Evolutionary conservation across 2,329 filamentous ascomycete species (phyloP), one percentile per base, ranked within the genome.

Genomic region (Cytospora mali): DNA sequence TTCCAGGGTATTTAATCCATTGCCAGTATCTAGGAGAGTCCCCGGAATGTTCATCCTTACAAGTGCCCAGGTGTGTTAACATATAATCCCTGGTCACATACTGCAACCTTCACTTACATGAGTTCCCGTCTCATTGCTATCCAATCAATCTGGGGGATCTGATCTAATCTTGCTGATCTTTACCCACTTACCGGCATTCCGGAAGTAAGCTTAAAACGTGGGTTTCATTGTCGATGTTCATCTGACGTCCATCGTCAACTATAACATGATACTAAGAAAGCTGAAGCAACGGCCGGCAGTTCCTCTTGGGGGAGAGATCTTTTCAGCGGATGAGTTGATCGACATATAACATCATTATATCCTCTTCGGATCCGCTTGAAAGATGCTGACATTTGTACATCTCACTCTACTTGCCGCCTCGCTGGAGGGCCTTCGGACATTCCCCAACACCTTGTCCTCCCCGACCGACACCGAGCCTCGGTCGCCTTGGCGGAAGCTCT

Each of bases 401-500:
- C 33, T 35, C 5, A 4, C 33, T 14, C 33, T 35, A n/a, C 13
- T 3, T 35, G 35, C 35, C n/a, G 14, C 35, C n/a, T 39, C 5
- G 35, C 35, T 33, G 46, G 21, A n/a, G n/a, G 53, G 33, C 6
- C 60, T 21, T 64, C 70, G 70, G 70, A 70, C 68, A 66, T 71
- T 68, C 70, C 70, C 69, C 69, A 71, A 66, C 42, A 28, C 51
- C 49, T n/a, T 56, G 53, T 62, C 62, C 62, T 58, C 58, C 59
- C 61, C 62, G 51, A 64, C 46, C 49, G 52, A 53, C 55, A 39
- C 50, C 56, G 29, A 14, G n/a, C 9, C 23, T 23, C 35, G 33
- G 35, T 39, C 16, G 54, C 52, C 21, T 54, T 23, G 25, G 52
- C 35, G n/a, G 16, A 39, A 6, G 35, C 5, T 18, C n/a, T 39